These are phyloP conservation scores for Aquilaria agallochum DNA, from an alignment of 441 rosid genomes.

Conservation along the genomic window DNA sequence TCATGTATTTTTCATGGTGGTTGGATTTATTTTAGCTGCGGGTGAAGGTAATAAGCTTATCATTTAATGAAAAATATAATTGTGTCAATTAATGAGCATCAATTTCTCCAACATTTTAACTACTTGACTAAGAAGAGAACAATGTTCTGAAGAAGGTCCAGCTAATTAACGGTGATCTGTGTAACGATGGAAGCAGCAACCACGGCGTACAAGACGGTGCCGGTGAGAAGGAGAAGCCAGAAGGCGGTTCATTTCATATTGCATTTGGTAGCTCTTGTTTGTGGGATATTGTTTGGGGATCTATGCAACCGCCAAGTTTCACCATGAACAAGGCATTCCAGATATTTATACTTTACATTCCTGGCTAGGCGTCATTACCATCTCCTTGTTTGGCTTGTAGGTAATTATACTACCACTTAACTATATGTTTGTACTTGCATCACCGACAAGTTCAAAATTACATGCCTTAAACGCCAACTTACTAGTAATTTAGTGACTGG, in stretches of 20 bases:
- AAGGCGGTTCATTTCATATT: conserved; percentile 27
- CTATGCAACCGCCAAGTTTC: conserved; percentile 35
- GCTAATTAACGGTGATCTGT: too few relatives aligned
- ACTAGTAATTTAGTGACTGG: conserved; percentile 27
- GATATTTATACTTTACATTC: conserved; percentile 40
- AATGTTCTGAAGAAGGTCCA: too few relatives aligned
- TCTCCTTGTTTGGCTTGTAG: conserved; percentile 48
- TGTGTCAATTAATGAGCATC: too few relatives aligned
- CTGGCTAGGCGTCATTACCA: conserved; percentile 55
- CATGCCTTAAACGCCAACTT: background rate
- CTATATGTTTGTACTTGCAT: background rate
- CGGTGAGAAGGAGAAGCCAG: conserved; percentile 26
- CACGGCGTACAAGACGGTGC: conserved; percentile 48
- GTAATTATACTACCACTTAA: conserved; percentile 7
- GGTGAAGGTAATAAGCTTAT: conserved; percentile 41
- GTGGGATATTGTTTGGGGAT: conserved; percentile 42
- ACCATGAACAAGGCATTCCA: conserved; percentile 18
- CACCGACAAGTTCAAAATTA: background rate
- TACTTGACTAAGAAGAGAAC: too few relatives aligned
- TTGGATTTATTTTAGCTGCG: conserved; percentile 41
- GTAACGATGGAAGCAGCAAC: conserved; percentile 29
- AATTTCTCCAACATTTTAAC: too few relatives aligned
- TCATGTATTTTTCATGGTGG: conserved; percentile 51
- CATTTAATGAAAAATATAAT: too few relatives aligned
- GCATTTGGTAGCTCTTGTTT: conserved; percentile 33